A percentile compares a stretch with the other conserved stretches of the same genome.
Conservation (phyloP, 2,329 filamentous ascomycete genomes). For the Colletotrichum lini region DNA sequence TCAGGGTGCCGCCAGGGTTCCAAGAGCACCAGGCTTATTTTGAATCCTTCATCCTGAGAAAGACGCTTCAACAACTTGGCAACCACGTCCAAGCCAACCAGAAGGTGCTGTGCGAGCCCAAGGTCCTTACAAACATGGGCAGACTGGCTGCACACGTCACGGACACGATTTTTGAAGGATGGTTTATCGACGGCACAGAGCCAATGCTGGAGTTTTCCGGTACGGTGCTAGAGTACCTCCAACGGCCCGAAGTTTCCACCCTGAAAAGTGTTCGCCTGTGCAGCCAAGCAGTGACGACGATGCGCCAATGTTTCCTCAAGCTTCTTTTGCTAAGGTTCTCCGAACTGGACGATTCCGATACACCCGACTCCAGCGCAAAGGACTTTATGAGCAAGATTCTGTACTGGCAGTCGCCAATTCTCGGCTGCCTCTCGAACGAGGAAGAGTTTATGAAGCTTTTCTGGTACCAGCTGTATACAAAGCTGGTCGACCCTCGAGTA, state of each 20-base stretch:
- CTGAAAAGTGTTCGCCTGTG: conserved; percentile 94
- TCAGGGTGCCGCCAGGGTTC: conserved; percentile 92
- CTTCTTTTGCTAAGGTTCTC: conserved; percentile 86
- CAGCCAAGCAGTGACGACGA: conserved; percentile 82
- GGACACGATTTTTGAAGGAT: conserved; percentile 95
- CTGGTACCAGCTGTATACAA: conserved; percentile 93
- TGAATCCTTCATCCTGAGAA: conserved; percentile 87
- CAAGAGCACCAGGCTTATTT: conserved; percentile 96
- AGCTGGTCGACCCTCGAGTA: conserved; percentile 80
- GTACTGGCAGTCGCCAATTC: conserved; percentile 95
- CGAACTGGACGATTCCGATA: conserved; percentile 79
- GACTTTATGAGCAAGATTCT: conserved; percentile 86
- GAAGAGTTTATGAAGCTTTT: conserved; percentile 87
- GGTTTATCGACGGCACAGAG: conserved; percentile 92
- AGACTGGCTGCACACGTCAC: conserved; percentile 85
- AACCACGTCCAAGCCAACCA: conserved; percentile 80
- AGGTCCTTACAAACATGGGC: conserved; percentile 87
- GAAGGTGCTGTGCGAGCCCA: conserved; percentile 82
- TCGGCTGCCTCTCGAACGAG: conserved; percentile 83
- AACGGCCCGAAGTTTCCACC: conserved; percentile 83
- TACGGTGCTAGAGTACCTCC: conserved; percentile 87
- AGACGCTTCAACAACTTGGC: conserved; percentile 79
- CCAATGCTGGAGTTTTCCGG: conserved; percentile 89
- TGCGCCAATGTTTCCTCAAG: conserved; percentile 83
- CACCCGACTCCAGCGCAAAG: conserved; percentile 73